These are phyloP conservation scores for Warburgia ugandensis DNA, from an alignment of 164 flowering plant genomes.

Conservation along the genomic window DNA sequence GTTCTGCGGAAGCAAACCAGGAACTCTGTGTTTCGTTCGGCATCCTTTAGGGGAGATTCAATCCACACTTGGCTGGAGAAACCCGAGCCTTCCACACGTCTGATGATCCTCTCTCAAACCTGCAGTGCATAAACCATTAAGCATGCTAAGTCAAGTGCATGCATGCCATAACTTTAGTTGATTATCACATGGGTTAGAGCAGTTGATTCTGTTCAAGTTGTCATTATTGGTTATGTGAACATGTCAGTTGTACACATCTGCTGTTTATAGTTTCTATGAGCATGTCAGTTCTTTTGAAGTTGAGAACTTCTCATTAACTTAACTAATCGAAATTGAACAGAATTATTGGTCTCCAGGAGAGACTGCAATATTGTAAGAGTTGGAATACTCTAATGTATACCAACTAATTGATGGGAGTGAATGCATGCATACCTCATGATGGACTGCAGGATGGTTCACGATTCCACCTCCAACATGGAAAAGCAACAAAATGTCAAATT, in stretches of 20 bases:
- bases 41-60: conserved; percentile 90
- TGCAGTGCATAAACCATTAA: conserved; percentile 13
- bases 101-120: conserved; percentile 80
- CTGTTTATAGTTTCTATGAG: too few relatives aligned
- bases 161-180: too few relatives aligned
- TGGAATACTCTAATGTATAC: too few relatives aligned
- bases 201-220: too few relatives aligned
- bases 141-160: neutral
- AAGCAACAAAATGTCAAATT: conserved; percentile 1
- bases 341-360: too few relatives aligned
- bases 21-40: conserved; percentile 88
- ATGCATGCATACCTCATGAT: conserved; percentile 59
- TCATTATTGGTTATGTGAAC: neutral
- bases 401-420: too few relatives aligned
- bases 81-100: conserved; percentile 74
- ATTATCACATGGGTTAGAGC: too few relatives aligned
- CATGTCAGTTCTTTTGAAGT: too few relatives aligned
- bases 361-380: too few relatives aligned
- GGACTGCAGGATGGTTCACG: conserved; percentile 85
- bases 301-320: too few relatives aligned
- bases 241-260: neutral
- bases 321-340: too few relatives aligned
- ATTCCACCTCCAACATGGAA: conserved; percentile 84
- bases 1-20: conserved; percentile 58
- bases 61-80: conserved; percentile 77